Conservation (phyloP, 2,329 filamentous ascomycete species). For the Venturia carpophila region DNA sequence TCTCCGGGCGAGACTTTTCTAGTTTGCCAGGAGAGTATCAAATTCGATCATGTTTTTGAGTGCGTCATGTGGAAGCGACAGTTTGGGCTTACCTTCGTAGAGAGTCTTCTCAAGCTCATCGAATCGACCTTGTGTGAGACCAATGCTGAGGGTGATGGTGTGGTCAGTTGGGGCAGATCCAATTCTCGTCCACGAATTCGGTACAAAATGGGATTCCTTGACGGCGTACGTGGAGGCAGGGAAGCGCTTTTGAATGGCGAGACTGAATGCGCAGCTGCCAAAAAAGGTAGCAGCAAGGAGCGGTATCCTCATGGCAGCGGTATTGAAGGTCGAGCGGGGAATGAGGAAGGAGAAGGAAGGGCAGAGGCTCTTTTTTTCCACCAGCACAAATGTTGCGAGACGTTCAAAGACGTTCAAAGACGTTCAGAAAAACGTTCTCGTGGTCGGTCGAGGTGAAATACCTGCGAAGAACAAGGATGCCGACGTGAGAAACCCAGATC, state of each 20-base stretch:
- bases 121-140: conserved; percentile 50
- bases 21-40: not conserved
- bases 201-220: conserved; percentile 49
- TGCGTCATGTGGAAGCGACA: not conserved
- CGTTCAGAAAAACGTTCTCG: too few species aligned
- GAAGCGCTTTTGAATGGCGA: conserved; percentile 4
- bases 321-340: not conserved
- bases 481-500: not conserved
- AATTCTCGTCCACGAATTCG: conserved; percentile 43
- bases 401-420: not conserved
- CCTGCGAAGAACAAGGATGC: not conserved
- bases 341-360: not conserved
- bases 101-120: conserved; percentile 49
- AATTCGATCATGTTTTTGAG: not conserved
- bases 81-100: conserved; percentile 36
- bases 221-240: conserved; percentile 36
- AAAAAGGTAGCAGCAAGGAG: not conserved
- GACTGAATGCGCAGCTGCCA: not conserved
- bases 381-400: not conserved
- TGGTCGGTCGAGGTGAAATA: too few species aligned
- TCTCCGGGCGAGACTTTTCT: too few species aligned
- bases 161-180: conserved; percentile 42
- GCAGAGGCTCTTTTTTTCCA: not conserved
- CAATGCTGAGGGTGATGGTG: conserved; percentile 49
- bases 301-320: not conserved